Evolutionary conservation across 2,329 filamentous ascomycete genomes (phyloP).

Genomic region (Geosmithia morbida): DNA sequence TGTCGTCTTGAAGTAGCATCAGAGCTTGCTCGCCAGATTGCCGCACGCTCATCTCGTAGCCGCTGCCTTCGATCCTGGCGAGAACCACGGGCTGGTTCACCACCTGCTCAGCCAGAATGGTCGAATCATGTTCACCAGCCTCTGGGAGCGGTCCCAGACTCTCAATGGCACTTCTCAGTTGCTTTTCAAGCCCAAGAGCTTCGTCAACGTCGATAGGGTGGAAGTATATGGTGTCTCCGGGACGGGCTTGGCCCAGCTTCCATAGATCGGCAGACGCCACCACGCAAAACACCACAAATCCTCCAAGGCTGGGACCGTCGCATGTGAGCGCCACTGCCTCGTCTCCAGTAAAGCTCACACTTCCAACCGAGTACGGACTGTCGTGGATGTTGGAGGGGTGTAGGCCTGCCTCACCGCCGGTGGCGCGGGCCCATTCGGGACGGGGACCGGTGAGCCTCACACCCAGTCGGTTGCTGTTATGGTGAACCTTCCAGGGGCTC

Average conservation of each 20-base stretch:
- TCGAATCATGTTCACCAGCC: neutral
- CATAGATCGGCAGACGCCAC: slow-evolving; percentile 23
- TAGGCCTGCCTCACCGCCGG: slow-evolving; percentile 20
- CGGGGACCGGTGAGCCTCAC: slow-evolving; percentile 21
- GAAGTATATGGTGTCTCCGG: slow-evolving; percentile 21
- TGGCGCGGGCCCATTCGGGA: slow-evolving; percentile 20
- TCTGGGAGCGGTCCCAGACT: neutral
- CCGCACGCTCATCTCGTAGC: slow-evolving; percentile 3
- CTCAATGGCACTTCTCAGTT: slow-evolving; percentile 9
- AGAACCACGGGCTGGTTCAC: neutral
- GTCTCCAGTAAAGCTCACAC: slow-evolving; percentile 27
- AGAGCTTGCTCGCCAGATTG: slow-evolving; percentile 18
- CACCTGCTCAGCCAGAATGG: neutral
- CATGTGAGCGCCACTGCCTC: slow-evolving; percentile 21
- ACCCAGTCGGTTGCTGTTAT: slow-evolving; percentile 25
- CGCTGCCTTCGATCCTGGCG: neutral
- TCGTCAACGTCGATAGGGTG: slow-evolving; percentile 11
- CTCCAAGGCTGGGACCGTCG: slow-evolving; percentile 25
- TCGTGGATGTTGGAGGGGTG: slow-evolving; percentile 28
- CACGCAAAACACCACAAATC: slow-evolving; percentile 22
- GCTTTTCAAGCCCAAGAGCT: slow-evolving; percentile 10
- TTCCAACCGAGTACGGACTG: slow-evolving; percentile 20
- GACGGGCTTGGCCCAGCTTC: slow-evolving; percentile 24
- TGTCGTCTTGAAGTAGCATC: slow-evolving; percentile 5
- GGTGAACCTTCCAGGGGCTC: slow-evolving; percentile 20